Percentiles rank a stretch among this genome's conserved stretches.
phyloP scores from a whole-genome alignment of 164 flowering plant genomes.

The Vitis vinifera region DNA sequence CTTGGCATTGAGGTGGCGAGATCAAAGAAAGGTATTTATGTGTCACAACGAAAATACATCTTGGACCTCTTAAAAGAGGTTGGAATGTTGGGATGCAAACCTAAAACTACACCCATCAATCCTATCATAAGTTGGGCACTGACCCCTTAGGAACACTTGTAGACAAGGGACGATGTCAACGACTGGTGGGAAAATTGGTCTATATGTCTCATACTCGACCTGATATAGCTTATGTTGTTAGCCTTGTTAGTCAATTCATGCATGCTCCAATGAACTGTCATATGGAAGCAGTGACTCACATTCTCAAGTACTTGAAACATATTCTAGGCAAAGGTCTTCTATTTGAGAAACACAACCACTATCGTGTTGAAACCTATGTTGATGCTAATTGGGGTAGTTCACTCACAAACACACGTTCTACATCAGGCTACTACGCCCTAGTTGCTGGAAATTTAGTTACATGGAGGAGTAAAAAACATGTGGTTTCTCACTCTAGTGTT shows the following conservation, averaged over 20 bases:
- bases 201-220: too few species aligned
- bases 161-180: background rate
- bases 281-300: background rate
- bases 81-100: too few species aligned
- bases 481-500: too few species aligned
- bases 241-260: background rate
- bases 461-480: too few species aligned
- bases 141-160: background rate
- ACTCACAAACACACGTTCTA: background rate
- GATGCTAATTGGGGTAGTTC: background rate
- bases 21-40: too few species aligned
- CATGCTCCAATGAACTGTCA: background rate
- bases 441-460: background rate
- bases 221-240: too few species aligned
- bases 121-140: background rate
- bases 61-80: too few species aligned
- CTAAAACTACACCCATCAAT: background rate
- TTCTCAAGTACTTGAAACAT: too few species aligned
- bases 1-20: too few species aligned
- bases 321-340: background rate
- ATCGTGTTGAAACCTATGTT: background rate
- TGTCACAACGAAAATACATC: too few species aligned
- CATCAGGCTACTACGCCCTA: background rate
- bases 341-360: background rate
- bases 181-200: too few species aligned